These are phyloP conservation scores for Teratosphaeria zuluensis DNA, from an alignment of 2,329 filamentous ascomycete species.

Conservation along the genomic window DNA sequence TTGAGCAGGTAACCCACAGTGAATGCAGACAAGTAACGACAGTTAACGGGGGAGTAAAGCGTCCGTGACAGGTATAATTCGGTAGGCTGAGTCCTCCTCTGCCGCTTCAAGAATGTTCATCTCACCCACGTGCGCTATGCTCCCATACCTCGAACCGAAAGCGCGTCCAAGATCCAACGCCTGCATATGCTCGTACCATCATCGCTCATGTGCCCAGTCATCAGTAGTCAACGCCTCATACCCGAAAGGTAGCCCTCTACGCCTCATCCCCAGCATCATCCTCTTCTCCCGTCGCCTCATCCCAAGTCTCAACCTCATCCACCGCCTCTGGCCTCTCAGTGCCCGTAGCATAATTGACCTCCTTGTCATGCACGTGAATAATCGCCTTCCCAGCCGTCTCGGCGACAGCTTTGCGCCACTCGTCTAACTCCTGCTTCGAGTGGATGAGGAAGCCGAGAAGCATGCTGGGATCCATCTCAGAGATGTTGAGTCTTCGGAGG, in stretches of 20 bases:
- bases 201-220: not conserved
- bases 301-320: slow-evolving; percentile 82
- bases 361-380: slow-evolving; percentile 68
- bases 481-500: slow-evolving; percentile 69
- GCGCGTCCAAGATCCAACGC: not conserved
- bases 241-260: not conserved
- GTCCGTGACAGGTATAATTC: not conserved
- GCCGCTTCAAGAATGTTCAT: too few relatives aligned
- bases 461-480: slow-evolving; percentile 98
- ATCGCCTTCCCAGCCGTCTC: slow-evolving; percentile 61
- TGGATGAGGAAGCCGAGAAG: slow-evolving; percentile 84
- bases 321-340: slow-evolving; percentile 63
- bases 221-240: not conserved
- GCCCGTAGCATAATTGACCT: slow-evolving; percentile 44
- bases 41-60: not conserved
- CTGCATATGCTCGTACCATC: not conserved
- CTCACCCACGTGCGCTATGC: not conserved
- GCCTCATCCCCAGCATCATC: slow-evolving; percentile 1
- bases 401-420: slow-evolving; percentile 56
- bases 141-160: not conserved
- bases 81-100: not conserved
- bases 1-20: not conserved
- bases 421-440: slow-evolving; percentile 70
- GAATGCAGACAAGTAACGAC: not conserved
- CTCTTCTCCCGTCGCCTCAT: slow-evolving; percentile 47